phyloP scores from a whole-genome alignment of 345 rosid species.

The Eucalyptus sp. region DNA sequence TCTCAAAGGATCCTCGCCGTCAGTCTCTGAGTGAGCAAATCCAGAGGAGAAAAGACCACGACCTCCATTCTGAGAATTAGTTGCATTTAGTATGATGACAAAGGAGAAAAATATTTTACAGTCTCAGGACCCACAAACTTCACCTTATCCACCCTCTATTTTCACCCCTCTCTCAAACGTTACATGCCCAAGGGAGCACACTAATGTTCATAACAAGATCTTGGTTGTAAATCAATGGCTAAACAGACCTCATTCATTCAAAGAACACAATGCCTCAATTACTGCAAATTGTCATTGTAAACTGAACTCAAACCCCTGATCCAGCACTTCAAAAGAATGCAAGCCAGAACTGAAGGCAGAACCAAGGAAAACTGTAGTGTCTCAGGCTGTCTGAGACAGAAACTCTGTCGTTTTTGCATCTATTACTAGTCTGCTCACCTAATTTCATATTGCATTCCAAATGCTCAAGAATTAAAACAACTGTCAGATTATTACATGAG shows the following conservation, averaged over 20 bases:
- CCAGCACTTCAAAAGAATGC: neutral
- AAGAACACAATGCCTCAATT: neutral
- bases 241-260: neutral
- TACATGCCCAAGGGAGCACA: neutral
- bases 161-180: neutral
- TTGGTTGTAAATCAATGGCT: neutral
- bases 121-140: neutral
- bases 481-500: neutral
- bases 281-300: neutral
- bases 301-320: neutral
- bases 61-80: conserved; percentile 34
- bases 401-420: neutral
- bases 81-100: neutral
- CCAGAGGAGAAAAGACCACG: conserved; percentile 55
- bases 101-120: neutral
- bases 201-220: neutral
- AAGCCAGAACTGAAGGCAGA: neutral
- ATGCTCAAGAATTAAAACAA: neutral
- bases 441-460: neutral
- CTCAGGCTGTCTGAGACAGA: neutral
- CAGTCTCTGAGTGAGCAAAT: conserved; percentile 45
- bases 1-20: conserved; percentile 49
- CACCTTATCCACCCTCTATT: neutral
- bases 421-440: neutral
- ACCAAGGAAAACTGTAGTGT: neutral